phyloP scores from a whole-genome alignment of 2,329 filamentous ascomycete species.

The Fusarium sacchari region DNA sequence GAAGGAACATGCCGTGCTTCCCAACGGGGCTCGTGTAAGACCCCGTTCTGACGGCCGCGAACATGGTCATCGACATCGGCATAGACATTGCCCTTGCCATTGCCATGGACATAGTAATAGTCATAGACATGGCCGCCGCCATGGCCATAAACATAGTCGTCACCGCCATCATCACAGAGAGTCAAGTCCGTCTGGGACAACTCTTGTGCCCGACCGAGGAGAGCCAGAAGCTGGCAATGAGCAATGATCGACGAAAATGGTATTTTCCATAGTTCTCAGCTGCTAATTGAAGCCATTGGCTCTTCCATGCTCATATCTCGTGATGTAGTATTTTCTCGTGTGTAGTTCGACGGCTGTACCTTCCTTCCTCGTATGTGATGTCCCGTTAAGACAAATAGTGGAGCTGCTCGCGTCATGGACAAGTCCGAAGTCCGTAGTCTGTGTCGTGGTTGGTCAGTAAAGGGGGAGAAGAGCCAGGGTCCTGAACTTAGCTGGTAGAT shows the following conservation, averaged over 20 bases:
- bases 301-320: neutral
- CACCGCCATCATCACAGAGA: neutral
- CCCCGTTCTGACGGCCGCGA: neutral
- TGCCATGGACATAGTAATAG: neutral
- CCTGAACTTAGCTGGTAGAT: slow-evolving; percentile 5
- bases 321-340: neutral
- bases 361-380: neutral
- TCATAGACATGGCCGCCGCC: neutral
- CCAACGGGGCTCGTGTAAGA: neutral
- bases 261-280: neutral
- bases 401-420: slow-evolving; percentile 37
- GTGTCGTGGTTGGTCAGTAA: slow-evolving; percentile 11
- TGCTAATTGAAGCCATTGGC: neutral
- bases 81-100: neutral
- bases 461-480: slow-evolving; percentile 8
- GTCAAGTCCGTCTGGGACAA: neutral
- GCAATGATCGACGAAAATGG: neutral
- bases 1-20: neutral
- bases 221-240: neutral
- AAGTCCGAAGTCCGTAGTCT: slow-evolving; percentile 30
- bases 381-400: slow-evolving; percentile 23
- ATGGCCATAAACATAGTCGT: neutral
- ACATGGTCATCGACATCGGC: neutral
- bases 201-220: neutral
- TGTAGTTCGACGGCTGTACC: neutral